Percentiles rank a stretch among this genome's conserved stretches.
These are phyloP conservation scores for Pseudogymnoascus sp. DNA, from an alignment of 2,329 filamentous ascomycete species.

Conservation along the genomic window DNA sequence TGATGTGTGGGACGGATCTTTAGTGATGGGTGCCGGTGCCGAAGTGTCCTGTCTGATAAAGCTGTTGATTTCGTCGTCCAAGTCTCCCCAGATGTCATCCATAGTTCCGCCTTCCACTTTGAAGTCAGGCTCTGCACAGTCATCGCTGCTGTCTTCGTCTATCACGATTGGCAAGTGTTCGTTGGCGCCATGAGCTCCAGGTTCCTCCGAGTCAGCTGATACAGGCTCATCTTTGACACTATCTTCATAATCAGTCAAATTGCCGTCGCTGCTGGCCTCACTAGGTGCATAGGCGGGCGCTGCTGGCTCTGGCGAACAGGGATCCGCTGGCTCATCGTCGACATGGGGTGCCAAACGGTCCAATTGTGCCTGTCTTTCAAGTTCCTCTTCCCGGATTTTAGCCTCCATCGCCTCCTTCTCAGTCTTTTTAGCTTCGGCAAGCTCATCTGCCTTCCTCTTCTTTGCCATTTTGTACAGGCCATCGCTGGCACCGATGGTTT, in stretches of 20 bases:
- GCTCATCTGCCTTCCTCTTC: neutral
- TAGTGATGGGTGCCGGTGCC: neutral
- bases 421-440: neutral
- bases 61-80: neutral
- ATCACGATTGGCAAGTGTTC: neutral
- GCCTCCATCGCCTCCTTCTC: neutral
- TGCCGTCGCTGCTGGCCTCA: neutral
- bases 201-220: neutral
- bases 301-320: neutral
- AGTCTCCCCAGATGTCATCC: neutral
- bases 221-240: neutral
- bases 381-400: neutral
- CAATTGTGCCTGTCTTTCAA: neutral
- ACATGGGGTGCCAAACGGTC: neutral
- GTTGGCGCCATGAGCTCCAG: neutral
- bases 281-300: neutral
- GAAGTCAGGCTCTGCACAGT: slow-evolving; percentile 3
- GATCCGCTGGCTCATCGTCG: neutral
- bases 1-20: neutral
- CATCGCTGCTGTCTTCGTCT: neutral
- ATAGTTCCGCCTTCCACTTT: neutral
- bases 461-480: neutral
- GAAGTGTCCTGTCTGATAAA: neutral
- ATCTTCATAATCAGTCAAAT: neutral
- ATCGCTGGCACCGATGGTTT: neutral